Conservation (phyloP, 257 asterid genomes). For the Gardenia jasminoides region DNA sequence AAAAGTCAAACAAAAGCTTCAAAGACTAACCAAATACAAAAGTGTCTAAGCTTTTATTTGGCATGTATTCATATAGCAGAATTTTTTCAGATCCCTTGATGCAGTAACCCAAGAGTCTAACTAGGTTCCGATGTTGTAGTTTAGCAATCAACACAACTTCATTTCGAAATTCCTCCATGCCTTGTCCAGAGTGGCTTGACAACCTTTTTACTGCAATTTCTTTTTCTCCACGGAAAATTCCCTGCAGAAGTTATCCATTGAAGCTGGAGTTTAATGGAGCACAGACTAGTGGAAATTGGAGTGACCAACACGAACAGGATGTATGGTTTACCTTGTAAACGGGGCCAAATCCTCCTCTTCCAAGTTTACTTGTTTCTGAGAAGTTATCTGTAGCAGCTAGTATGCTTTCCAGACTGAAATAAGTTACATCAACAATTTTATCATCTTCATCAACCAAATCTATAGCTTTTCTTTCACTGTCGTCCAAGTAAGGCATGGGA, state of each 20-base stretch:
- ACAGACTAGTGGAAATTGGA: background rate
- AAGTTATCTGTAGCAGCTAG: slow-evolving; percentile 52
- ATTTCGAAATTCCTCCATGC: slow-evolving; percentile 29
- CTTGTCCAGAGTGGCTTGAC: slow-evolving; percentile 27
- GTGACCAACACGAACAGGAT: too few relatives aligned
- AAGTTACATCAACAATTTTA: slow-evolving; percentile 35
- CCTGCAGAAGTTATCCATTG: slow-evolving; percentile 14
- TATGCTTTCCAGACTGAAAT: slow-evolving; percentile 36
- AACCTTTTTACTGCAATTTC: slow-evolving; percentile 41
- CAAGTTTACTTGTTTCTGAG: slow-evolving; percentile 50
- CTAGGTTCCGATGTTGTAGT: slow-evolving; percentile 28
- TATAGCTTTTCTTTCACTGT: slow-evolving; percentile 21
- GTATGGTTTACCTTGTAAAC: slow-evolving; percentile 45
- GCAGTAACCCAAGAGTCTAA: slow-evolving; percentile 26
- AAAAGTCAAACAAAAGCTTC: background rate
- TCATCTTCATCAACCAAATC: slow-evolving; percentile 35
- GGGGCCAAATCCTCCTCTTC: slow-evolving; percentile 69
- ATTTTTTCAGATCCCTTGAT: slow-evolving; percentile 28
- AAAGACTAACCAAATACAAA: slow-evolving; percentile 29
- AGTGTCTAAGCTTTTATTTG: slow-evolving; percentile 16
- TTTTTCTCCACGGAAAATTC: slow-evolving; percentile 22
- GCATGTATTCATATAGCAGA: slow-evolving; percentile 27
- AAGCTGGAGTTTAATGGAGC: background rate
- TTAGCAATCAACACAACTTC: slow-evolving; percentile 27
- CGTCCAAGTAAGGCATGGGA: slow-evolving; percentile 6